Conservation (phyloP, 2,329 filamentous ascomycete genomes). For the Aspergillus floridensis region DNA sequence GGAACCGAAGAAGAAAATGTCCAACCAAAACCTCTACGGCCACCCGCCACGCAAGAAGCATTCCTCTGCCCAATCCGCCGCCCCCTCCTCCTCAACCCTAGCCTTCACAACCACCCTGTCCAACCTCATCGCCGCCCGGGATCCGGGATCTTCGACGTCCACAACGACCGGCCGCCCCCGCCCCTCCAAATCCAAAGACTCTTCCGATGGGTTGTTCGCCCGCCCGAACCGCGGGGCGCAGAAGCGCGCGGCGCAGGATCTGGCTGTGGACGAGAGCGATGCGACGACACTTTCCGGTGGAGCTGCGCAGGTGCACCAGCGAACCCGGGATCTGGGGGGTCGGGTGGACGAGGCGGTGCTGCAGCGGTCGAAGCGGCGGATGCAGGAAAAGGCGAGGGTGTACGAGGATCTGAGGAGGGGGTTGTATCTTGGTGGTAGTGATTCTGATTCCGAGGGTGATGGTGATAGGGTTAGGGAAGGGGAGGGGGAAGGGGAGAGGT, state of each 20-base stretch:
- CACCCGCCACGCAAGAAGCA: conserved; percentile 64
- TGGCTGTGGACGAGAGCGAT: conserved; percentile 46
- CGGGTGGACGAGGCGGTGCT: conserved; percentile 56
- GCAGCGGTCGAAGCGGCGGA: conserved; percentile 70
- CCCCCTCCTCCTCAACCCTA: conserved; percentile 65
- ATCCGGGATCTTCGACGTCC: conserved; percentile 38
- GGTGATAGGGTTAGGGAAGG: conserved; percentile 7
- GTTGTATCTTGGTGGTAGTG: conserved; percentile 62
- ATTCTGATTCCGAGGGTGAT: conserved; percentile 33
- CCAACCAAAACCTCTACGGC: conserved; percentile 64
- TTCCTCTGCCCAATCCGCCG: conserved; percentile 47
- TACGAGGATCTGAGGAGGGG: conserved; percentile 90
- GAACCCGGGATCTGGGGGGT: conserved; percentile 56
- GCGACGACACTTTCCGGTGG: conserved; percentile 41
- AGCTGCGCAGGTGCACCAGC: conserved; percentile 59
- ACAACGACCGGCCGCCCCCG: conserved; percentile 41
- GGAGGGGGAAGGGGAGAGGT: conserved; percentile 30
- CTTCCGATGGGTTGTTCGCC: conserved; percentile 61
- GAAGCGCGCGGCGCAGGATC: conserved; percentile 61
- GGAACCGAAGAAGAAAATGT: conserved; percentile 2
- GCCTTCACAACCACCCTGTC: conserved; percentile 87
- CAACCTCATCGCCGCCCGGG: conserved; percentile 66
- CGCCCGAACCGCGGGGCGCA: conserved; percentile 61
- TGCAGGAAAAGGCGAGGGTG: conserved; percentile 85
- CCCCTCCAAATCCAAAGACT: conserved; percentile 54